phyloP scores from a whole-genome alignment of 164 flowering plant genomes.

The Kalanchoe fedtschenkoi region DNA sequence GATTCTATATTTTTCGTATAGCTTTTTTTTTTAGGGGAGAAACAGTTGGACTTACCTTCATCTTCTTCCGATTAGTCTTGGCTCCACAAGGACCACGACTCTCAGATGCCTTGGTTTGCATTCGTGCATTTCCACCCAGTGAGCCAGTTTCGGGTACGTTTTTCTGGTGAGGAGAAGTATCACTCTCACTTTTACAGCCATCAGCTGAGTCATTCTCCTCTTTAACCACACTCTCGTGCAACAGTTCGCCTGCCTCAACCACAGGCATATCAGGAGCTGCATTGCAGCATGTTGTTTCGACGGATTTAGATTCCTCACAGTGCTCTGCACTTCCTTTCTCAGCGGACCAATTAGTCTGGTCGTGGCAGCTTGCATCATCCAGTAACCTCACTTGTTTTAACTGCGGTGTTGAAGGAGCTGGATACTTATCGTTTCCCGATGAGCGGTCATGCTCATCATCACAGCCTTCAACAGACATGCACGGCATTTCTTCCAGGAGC shows the following conservation, averaged over 20 bases:
- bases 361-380: conserved; percentile 53
- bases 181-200: conserved; percentile 20
- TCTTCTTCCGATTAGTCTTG: conserved; percentile 37
- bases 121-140: conserved; percentile 8
- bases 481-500: conserved; percentile 15
- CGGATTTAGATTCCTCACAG: conserved; percentile 65
- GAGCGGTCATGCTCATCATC: conserved; percentile 19
- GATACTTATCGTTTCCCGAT: conserved; percentile 39
- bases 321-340: conserved; percentile 43
- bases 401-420: conserved; percentile 87
- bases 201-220: conserved; percentile 38
- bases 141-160: conserved; percentile 9
- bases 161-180: conserved; percentile 10
- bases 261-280: conserved; percentile 17
- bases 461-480: conserved; percentile 11
- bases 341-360: conserved; percentile 29
- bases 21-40: no score
- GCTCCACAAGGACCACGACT: conserved; percentile 20
- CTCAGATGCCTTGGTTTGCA: conserved; percentile 22
- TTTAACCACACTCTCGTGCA: conserved; percentile 18
- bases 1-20: no score
- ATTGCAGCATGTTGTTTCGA: conserved; percentile 55
- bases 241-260: conserved; percentile 11
- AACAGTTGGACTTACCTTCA: conserved; percentile 56
- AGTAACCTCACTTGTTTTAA: conserved; percentile 36